Percentiles rank a stretch among this genome's conserved stretches.
These are phyloP conservation scores for Xylaria multiplex DNA, from an alignment of 2,329 filamentous ascomycete species.

Conservation along the genomic window DNA sequence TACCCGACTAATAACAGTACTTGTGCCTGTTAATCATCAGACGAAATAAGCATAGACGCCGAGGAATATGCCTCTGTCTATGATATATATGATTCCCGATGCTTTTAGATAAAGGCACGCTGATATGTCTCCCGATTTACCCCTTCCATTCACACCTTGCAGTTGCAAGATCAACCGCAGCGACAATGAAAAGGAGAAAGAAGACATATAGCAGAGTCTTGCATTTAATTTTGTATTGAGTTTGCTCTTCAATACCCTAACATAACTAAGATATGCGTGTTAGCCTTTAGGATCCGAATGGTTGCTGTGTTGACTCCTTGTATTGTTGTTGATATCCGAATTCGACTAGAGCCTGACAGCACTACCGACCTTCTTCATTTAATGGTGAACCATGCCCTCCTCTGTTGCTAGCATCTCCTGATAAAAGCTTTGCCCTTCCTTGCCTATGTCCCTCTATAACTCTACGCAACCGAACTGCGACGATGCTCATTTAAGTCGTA, in stretches of 20 bases:
- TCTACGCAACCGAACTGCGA: not conserved
- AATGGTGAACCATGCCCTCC: not conserved
- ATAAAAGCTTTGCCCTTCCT: not conserved
- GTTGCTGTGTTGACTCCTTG: slow-evolving; percentile 1
- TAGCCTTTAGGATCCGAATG: slow-evolving; percentile 3
- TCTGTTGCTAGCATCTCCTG: not conserved
- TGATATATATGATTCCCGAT: not conserved
- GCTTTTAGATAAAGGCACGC: not conserved
- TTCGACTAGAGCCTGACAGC: not conserved
- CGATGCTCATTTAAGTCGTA: not conserved
- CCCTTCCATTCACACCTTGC: not conserved
- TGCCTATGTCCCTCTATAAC: not conserved
- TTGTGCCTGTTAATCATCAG: not conserved
- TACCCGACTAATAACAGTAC: not conserved
- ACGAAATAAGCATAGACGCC: not conserved
- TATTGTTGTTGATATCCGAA: not conserved
- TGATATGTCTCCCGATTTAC: not conserved
- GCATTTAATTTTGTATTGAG: slow-evolving; percentile 5
- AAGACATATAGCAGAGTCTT: not conserved
- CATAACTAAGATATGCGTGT: slow-evolving; percentile 4
- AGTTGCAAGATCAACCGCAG: not conserved
- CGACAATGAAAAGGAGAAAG: not conserved
- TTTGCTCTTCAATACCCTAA: slow-evolving; percentile 4
- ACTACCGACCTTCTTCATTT: not conserved
- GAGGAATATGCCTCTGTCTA: not conserved